Conservation (phyloP, 257 asterid species). For the Plantago major region DNA sequence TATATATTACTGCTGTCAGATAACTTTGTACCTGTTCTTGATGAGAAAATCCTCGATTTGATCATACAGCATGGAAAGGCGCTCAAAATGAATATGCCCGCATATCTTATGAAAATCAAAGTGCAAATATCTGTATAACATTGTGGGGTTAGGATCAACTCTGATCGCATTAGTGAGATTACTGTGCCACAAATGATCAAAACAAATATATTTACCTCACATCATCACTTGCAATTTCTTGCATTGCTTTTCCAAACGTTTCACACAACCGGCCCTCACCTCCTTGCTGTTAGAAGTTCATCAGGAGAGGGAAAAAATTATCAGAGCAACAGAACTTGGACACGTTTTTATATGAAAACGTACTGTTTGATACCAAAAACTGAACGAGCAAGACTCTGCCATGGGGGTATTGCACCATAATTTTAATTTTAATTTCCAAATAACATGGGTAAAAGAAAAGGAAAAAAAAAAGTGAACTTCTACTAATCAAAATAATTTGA, state of each 20-base stretch:
- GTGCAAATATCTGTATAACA: slow-evolving; percentile 69
- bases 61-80: slow-evolving; percentile 83
- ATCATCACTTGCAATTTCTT: slow-evolving; percentile 52
- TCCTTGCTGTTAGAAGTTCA: slow-evolving; percentile 50
- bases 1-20: neutral
- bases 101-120: slow-evolving; percentile 95
- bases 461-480: too few relatives aligned
- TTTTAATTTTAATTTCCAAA: too few relatives aligned
- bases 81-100: slow-evolving; percentile 73
- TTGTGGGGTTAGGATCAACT: slow-evolving; percentile 21
- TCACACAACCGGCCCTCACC: slow-evolving; percentile 81
- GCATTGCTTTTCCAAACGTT: slow-evolving; percentile 59
- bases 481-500: too few relatives aligned
- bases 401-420: too few relatives aligned
- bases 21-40: slow-evolving; percentile 55
- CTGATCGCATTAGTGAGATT: slow-evolving; percentile 21
- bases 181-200: slow-evolving; percentile 18
- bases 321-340: neutral
- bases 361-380: neutral
- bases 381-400: too few relatives aligned
- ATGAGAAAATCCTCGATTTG: slow-evolving; percentile 67
- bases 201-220: slow-evolving; percentile 48
- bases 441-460: too few relatives aligned
- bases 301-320: slow-evolving; percentile 6
- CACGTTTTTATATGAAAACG: neutral